Evolutionary conservation across 139 green algal genomes (phyloP), one percentile per base, ranked within the genome.

Genomic region (Trebouxia sp.): DNA sequence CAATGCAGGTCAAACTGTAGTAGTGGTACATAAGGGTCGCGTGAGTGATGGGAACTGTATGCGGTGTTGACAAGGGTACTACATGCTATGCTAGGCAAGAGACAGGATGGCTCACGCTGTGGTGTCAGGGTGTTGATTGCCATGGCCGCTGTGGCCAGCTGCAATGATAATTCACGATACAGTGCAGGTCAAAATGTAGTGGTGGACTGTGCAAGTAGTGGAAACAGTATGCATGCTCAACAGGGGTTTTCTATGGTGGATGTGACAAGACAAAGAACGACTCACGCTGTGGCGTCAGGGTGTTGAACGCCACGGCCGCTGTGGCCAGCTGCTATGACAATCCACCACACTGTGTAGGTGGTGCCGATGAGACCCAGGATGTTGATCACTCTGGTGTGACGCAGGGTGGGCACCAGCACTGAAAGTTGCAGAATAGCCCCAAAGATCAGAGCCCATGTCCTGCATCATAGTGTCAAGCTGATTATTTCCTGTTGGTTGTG

Each of bases 331-430:
- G 65, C 65, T n/a, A 75, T 75, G 28, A 75, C 65, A 47, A 75
- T 75, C 28, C 65, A 75, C 65, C 65, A 75, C 3, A 75, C 65
- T n/a, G 65, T 75, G 65, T 75, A 75, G 30, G 65, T 75, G 4
- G 65, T 75, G 65, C 65, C 65, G 3, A 75, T 37, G 20, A 75
- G 65, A 8, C 65, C 65, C 30, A 75, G 14, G 65, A 75, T 75
- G 37, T 75, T 75, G 65, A 75, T 75, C 28, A 75, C 20, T 20
- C 65, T 28, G 1, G 65, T 75, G 20, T 75, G 65, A 1, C 65
- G 65, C 65, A 75, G 30, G 11, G 65, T 75, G 1, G 65, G 65
- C 14, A 75, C 65, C 8, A 43, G 26, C 28, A 75, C 65, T 47
- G 65, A 32, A 20, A 75, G 9, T 30, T 75, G 65, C n/a, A 75